These are phyloP conservation scores for Starmerella davenportii DNA, from an alignment of 805 yeast species.

Conservation along the genomic window DNA sequence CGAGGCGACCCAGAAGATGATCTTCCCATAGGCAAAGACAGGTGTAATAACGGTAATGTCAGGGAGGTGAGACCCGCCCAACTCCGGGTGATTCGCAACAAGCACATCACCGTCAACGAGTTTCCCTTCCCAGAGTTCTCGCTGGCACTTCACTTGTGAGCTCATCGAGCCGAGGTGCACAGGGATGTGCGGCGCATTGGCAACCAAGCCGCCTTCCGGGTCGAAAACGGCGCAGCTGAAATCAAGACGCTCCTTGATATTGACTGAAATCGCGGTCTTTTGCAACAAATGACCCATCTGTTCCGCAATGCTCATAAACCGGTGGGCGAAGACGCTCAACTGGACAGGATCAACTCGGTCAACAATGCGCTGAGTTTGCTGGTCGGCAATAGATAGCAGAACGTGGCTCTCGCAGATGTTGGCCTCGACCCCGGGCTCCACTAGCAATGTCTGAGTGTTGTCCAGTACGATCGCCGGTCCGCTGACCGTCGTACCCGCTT, in stretches of 20 bases:
- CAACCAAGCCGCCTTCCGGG: constrained; percentile 57
- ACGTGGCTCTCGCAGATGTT: constrained; percentile 43
- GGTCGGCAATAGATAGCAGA: constrained; percentile 24
- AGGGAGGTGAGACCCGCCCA: constrained; percentile 77
- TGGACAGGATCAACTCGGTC: constrained; percentile 45
- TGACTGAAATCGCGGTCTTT: constrained; percentile 64
- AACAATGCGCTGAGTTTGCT: constrained; percentile 3
- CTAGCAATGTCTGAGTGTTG: constrained; percentile 61
- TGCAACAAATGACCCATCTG: constrained; percentile 72
- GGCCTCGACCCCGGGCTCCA: constrained; percentile 46
- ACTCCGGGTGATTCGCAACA: constrained; percentile 63
- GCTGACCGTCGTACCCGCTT: constrained; percentile 32
- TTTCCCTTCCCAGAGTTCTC: constrained; percentile 43
- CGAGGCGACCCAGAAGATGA: constrained; percentile 78
- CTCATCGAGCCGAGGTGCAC: constrained; percentile 80
- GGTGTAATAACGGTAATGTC: constrained; percentile 90
- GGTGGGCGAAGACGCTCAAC: constrained; percentile 59
- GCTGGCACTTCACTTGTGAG: constrained; percentile 53
- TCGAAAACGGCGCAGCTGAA: constrained; percentile 74
- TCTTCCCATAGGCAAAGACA: constrained; percentile 36
- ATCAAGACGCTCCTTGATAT: constrained; percentile 68
- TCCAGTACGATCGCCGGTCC: constrained; percentile 73
- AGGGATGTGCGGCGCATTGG: constrained; percentile 80
- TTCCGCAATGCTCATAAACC: constrained; percentile 82
- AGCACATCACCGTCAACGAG: constrained; percentile 57